A percentile compares a stretch with the other conserved stretches of the same genome.
Evolutionary conservation across 345 rosid genomes (phyloP).

Genomic region (Trapa incisa): DNA sequence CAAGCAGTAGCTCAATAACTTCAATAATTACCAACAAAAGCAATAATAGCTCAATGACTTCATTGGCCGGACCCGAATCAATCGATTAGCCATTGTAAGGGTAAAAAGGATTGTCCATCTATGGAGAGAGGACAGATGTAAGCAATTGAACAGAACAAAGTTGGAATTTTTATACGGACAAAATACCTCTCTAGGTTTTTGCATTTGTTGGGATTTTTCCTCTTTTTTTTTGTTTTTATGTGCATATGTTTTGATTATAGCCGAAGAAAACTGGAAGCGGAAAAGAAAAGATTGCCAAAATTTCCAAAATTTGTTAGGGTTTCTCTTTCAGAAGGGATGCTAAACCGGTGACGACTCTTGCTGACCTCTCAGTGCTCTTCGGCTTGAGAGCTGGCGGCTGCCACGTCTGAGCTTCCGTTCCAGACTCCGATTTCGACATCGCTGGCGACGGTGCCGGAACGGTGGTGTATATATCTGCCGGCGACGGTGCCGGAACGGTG

Average conservation of each 20-base stretch:
- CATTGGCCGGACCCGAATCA: no score
- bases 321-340: conserved; percentile 68
- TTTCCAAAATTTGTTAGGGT: conserved; percentile 41
- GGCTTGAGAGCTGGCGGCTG: conserved; percentile 47
- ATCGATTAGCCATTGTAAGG: no score
- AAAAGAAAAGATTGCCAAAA: conserved; percentile 6
- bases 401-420: conserved; percentile 19
- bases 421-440: no score
- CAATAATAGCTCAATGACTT: no score
- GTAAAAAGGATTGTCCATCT: no score
- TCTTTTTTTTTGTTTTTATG: neutral
- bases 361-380: conserved; percentile 43
- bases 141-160: no score
- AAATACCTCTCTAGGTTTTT: conserved; percentile 7
- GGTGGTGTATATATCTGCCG: conserved; percentile 5
- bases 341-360: conserved; percentile 72
- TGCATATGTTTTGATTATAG: conserved; percentile 10
- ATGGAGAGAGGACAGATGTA: no score
- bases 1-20: no score
- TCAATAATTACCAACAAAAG: no score
- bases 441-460: conserved; percentile 6
- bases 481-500: no score
- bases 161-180: neutral
- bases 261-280: conserved; percentile 10
- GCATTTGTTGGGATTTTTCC: neutral